A percentile compares a stretch with the other conserved stretches of the same genome.
phyloP scores from a whole-genome alignment of 352 stramenopile genomes.

The Detonula confervacea region DNA sequence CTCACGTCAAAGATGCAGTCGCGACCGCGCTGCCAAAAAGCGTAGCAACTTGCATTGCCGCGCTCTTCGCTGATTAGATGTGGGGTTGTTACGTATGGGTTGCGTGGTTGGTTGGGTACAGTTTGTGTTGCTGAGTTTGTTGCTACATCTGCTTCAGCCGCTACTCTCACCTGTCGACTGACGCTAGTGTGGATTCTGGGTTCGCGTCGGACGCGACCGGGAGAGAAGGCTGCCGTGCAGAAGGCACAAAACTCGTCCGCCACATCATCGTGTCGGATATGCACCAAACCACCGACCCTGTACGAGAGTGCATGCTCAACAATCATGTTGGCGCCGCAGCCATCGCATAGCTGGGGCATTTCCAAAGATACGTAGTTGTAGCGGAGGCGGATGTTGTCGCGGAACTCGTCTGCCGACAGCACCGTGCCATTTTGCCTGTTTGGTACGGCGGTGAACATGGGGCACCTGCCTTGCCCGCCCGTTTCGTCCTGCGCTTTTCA shows the following conservation, averaged over 20 bases:
- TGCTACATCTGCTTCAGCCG: neutral
- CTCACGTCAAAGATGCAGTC: constrained; percentile 42
- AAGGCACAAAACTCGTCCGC: constrained; percentile 32
- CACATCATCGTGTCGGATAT: constrained; percentile 48
- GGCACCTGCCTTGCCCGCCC: neutral
- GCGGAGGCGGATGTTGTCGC: constrained; percentile 37
- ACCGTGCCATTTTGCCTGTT: neutral
- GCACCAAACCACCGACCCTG: constrained; percentile 43
- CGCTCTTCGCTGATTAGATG: neutral
- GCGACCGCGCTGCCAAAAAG: too few species aligned
- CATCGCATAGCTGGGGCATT: constrained; percentile 34
- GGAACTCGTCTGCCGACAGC: constrained; percentile 40
- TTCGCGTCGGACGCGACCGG: constrained; percentile 17
- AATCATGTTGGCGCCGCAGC: constrained; percentile 37
- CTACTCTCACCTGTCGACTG: neutral
- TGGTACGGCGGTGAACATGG: too few species aligned
- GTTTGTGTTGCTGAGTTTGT: too few species aligned
- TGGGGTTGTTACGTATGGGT: neutral
- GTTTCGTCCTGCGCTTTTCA: neutral
- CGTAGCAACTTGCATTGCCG: too few species aligned
- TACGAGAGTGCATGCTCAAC: constrained; percentile 52
- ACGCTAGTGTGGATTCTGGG: constrained; percentile 25
- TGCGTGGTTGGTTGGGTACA: too few species aligned
- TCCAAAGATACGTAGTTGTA: constrained; percentile 26
- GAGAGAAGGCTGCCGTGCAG: neutral